Base-by-base conservation (phyloP, 176 grass and related monocot species). In the Phoenix roebelenii region DNA sequence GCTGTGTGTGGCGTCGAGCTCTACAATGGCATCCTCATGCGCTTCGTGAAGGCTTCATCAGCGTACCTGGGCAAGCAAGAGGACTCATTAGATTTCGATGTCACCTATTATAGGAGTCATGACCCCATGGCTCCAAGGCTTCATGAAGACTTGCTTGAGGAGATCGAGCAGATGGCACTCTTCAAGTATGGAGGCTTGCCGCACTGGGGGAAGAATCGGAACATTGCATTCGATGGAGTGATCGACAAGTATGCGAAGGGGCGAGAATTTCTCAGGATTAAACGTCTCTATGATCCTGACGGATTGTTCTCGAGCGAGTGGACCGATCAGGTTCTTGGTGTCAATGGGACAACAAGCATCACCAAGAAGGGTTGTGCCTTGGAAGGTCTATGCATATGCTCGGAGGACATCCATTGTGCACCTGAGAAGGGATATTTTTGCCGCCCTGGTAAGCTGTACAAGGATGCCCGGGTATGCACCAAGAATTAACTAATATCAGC, bases 151-250 rank as follows among this genome's bases (percentile, higher is more conserved):
- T 68, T 79, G 3, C n/a, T 85, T 1, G 87, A 90, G 58, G 82
- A 90, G 82, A 70, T 90, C 54, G 87, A 90, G 78, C 87, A 90
- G 72, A 90, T 90, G 82, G 87, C 71, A 15, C 17, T 90, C 49
- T 68, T 78, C 65, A 89, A 89, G 69, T 85, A 89, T 64, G 75
- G 75, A 3, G 86, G 82, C 3, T 51, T 82, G 30, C 78, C 86
- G 35, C 86, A 90, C 60, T 90, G 82, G 86, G 86, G 86, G 14
- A 90, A 90, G 86, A 90, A 90, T 52, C 61, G 86, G n/a, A 90
- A 85, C 67, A 3, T 85, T 5, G 86, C 78, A 1, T 91, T 86
- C 9, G 52, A 66, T 17, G 87, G 73, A 15, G 76, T 35, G 7
- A 68, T 75, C 1, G 0, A 20, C 0, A 91, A 74, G 72, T 91